Base-by-base conservation (phyloP, 768 basidiomycete genomes). In the Leccinellum albellum region DNA sequence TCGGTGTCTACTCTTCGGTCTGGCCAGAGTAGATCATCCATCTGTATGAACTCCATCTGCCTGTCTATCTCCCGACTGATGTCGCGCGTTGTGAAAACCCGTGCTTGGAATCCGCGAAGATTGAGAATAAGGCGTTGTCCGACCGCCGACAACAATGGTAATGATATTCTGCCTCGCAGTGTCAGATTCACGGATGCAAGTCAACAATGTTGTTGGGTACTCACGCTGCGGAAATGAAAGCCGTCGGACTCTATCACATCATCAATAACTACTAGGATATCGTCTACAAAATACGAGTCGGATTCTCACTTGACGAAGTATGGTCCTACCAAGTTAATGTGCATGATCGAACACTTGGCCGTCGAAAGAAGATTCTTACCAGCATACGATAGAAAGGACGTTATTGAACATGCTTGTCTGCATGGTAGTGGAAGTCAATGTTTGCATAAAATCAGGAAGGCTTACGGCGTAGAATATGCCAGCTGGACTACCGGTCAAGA, bases 111-210 rank as follows among this genome's bases (percentile, higher is more conserved):
- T 2, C 58, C 47, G 1, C 62, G 62, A 10, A 65, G 52, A 49
- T 65, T 65, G 28, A 65, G 55, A 9, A 65, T 57, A 10, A 65
- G 60, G 14, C 62, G 55, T 28, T 65, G 64, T 4, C 64, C 62
- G 8, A 55, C 51, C 32, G 59, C 42, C 4, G 62, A 57, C 31
- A 59, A 53, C 2, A 65, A 13, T 4, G 62, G 60, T 4, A 61
- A 20, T 14, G 64, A 58, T 31, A 64, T 21, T 33, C 64, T 64
- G 21, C 21, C 21, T 14, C 21, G 17, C 21, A 23, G 1, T 44
- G 20, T 44, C 44, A 8, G 21, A 44, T 44, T 23, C 14, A 44
- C 17, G 44, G 23, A 23, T 44, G 13, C 20, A 23, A 14, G 21
- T 7, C 21, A 44, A 23, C 40, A 42, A 21, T 20, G 10, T 15